Conservation (phyloP, 139 green algal genomes). For the Penium margaritaceum region DNA sequence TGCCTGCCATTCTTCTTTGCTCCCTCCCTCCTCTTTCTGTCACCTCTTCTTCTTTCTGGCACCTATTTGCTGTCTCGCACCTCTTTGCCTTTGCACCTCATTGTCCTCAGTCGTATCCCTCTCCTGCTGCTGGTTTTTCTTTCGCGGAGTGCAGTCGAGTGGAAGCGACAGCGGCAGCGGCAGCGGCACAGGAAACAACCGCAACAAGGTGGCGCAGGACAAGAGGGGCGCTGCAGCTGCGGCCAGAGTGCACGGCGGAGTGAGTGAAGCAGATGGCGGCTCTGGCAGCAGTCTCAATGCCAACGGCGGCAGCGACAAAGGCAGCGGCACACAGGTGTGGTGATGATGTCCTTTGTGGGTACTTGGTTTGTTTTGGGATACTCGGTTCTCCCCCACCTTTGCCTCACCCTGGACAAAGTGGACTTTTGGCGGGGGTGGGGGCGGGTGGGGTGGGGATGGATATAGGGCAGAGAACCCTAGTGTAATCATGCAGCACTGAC, state of each 20-base stretch:
- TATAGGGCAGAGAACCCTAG: too few relatives aligned
- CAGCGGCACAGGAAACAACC: constrained; percentile 31
- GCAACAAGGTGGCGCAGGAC: constrained; percentile 6
- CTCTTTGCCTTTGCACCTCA: too few relatives aligned
- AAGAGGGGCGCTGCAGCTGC: not conserved
- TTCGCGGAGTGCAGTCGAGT: constrained; percentile 29
- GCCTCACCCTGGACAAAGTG: too few relatives aligned
- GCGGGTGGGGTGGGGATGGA: too few relatives aligned
- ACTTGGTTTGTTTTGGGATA: too few relatives aligned
- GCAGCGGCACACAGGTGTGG: constrained; percentile 38
- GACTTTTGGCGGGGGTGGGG: too few relatives aligned
- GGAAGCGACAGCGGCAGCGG: constrained; percentile 46
- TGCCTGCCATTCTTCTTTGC: not conserved
- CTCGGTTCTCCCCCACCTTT: too few relatives aligned
- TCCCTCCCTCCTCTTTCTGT: not conserved
- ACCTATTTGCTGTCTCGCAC: not conserved
- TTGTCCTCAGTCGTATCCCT: too few relatives aligned
- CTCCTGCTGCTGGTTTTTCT: not conserved
- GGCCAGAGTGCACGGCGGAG: not conserved
- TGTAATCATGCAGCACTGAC: too few relatives aligned
- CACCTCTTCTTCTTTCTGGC: not conserved
- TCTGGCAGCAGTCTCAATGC: not conserved
- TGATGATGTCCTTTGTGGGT: too few relatives aligned
- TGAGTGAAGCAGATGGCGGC: not conserved
- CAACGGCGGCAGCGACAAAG: constrained; percentile 25